Percentiles rank a stretch among this genome's conserved stretches.
Evolutionary conservation across 1,139 yeast species (phyloP).

Genomic region (Candida buenavistaensis): DNA sequence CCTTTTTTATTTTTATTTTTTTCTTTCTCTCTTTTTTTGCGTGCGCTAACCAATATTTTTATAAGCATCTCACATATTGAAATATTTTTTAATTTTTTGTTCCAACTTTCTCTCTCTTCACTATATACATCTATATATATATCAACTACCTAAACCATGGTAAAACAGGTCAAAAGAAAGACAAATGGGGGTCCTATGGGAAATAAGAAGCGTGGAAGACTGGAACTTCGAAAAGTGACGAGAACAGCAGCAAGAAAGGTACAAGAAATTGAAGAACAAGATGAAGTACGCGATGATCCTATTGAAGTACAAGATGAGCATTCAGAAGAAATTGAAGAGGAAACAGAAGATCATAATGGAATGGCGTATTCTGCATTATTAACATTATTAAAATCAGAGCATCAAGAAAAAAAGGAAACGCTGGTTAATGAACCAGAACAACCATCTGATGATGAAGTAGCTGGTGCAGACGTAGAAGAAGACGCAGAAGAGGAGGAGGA

Average conservation of each 20-base stretch:
- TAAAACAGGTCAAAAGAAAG: conserved; percentile 13
- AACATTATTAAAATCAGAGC: conserved; percentile 64
- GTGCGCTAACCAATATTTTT: no score
- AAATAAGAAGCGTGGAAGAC: conserved; percentile 53
- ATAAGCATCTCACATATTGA: no score
- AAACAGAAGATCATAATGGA: conserved; percentile 25
- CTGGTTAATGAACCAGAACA: conserved; percentile 17
- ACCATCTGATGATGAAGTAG: conserved; percentile 23
- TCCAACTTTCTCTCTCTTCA: no score
- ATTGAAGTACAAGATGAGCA: conserved; percentile 10
- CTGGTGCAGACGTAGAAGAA: conserved; percentile 13
- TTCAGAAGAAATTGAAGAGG: conserved; percentile 9
- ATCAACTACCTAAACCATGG: no score
- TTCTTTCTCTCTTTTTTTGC: no score
- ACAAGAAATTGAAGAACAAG: conserved; percentile 13
- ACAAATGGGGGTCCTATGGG: neutral
- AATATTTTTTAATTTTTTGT: conserved; percentile 1
- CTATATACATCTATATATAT: no score
- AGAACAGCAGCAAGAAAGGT: conserved; percentile 47
- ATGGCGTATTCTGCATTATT: conserved; percentile 76
- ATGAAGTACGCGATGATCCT: conserved; percentile 10
- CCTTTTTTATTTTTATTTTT: no score
- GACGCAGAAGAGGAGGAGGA: conserved; percentile 29
- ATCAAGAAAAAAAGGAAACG: conserved; percentile 19
- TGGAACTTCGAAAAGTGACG: conserved; percentile 55